These are phyloP conservation scores for Diaporthe caulivora DNA, from an alignment of 2,329 filamentous ascomycete species.

Conservation along the genomic window DNA sequence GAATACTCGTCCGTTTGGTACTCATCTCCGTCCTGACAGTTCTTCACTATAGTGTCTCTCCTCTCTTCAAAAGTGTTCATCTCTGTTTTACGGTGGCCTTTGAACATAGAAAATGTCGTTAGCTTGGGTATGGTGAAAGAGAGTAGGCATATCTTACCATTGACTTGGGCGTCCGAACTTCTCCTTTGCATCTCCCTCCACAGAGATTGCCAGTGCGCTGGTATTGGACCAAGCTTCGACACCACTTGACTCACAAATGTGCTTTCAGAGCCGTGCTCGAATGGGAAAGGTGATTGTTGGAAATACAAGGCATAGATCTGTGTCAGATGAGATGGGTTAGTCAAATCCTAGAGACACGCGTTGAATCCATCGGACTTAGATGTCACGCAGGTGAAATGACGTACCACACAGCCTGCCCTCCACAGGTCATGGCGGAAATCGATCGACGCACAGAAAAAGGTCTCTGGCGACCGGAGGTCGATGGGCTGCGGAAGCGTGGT, in stretches of 20 bases:
- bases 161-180: background rate
- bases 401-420: constrained; percentile 21
- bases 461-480: constrained; percentile 15
- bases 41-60: background rate
- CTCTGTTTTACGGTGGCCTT: background rate
- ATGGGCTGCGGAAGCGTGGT: constrained; percentile 1
- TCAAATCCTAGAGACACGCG: too few species aligned
- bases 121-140: background rate
- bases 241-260: background rate
- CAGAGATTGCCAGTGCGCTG: background rate
- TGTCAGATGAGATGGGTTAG: background rate
- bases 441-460: constrained; percentile 4
- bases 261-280: background rate
- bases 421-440: constrained; percentile 8
- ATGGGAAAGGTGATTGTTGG: background rate
- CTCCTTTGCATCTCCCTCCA: background rate
- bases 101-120: background rate
- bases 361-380: too few species aligned
- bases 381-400: background rate
- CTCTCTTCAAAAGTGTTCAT: background rate
- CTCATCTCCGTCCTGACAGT: background rate
- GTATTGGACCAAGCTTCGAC: background rate
- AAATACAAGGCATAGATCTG: constrained; percentile 13
- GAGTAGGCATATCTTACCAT: background rate
- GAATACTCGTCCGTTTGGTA: background rate